phyloP scores from a whole-genome alignment of 441 rosid genomes.

The Populus tomentosa region DNA sequence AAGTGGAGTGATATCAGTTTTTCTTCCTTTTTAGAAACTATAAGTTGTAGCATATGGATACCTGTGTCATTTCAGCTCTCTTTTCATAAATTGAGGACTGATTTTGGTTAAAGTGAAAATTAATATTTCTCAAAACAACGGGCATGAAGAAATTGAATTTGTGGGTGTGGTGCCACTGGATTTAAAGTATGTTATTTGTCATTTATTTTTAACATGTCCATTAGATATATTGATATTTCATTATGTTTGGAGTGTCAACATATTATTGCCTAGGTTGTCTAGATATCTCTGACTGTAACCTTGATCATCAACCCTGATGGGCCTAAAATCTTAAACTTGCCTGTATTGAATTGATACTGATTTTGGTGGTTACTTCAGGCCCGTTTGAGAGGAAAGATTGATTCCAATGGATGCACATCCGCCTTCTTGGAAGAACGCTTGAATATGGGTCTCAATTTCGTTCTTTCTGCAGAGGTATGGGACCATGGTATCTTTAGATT shows the following conservation, averaged over 20 bases:
- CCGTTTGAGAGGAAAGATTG: conserved; percentile 93
- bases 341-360: background rate
- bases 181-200: too few species aligned
- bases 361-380: conserved; percentile 43
- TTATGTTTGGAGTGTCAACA: background rate
- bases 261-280: background rate
- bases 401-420: conserved; percentile 77
- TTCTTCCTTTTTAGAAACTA: background rate
- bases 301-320: background rate
- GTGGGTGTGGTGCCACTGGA: background rate
- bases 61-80: background rate
- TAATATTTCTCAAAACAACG: too few species aligned
- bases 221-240: background rate
- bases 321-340: background rate
- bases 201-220: too few species aligned
- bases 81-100: background rate
- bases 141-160: too few species aligned
- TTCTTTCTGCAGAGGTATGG: conserved; percentile 94
- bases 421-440: conserved; percentile 88
- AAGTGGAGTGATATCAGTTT: conserved; percentile 12
- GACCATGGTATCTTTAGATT: background rate
- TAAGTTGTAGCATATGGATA: background rate
- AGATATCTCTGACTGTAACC: background rate
- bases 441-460: conserved; percentile 81
- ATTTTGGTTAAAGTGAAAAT: too few species aligned